Percentiles rank a stretch among this genome's conserved stretches.
Conservation (phyloP, 306 rosid species). For the Hippophae tibetana region DNA sequence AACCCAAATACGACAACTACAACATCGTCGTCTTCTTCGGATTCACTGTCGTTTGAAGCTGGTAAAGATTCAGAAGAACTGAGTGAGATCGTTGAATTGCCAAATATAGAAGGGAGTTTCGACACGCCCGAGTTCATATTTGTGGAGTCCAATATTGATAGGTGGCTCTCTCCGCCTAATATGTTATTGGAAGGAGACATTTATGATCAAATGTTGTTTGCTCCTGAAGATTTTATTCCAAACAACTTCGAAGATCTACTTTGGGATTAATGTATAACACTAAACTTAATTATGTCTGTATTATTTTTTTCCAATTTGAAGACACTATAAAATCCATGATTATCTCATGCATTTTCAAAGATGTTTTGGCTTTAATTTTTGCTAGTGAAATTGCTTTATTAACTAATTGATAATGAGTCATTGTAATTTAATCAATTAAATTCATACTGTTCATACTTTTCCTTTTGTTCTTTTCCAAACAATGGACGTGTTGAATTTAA, state of each 20-base stretch:
- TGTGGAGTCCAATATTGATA: slow-evolving; percentile 39
- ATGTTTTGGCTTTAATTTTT: too few relatives aligned
- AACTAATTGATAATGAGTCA: too few relatives aligned
- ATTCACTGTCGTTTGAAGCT: background rate
- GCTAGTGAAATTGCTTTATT: too few relatives aligned
- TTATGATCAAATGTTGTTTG: slow-evolving; percentile 18
- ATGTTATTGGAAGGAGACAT: slow-evolving; percentile 20
- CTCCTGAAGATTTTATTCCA: slow-evolving; percentile 16
- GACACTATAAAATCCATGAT: too few relatives aligned
- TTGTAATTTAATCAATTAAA: too few relatives aligned
- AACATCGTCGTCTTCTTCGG: background rate
- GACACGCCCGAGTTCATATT: slow-evolving; percentile 35
- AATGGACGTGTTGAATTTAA: too few relatives aligned
- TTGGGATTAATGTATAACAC: slow-evolving; percentile 1
- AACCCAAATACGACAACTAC: background rate
- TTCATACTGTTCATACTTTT: too few relatives aligned
- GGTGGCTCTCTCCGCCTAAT: slow-evolving; percentile 43
- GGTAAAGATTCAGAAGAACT: slow-evolving; percentile 41
- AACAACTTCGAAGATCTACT: slow-evolving; percentile 4
- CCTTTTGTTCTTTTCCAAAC: too few relatives aligned
- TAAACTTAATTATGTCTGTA: background rate
- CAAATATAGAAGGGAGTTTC: slow-evolving; percentile 51
- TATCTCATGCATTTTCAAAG: too few relatives aligned
- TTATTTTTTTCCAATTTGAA: background rate
- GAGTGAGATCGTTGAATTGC: slow-evolving; percentile 72